Base-by-base conservation (phyloP, 257 asterid species). In the Agastache rugosa region DNA sequence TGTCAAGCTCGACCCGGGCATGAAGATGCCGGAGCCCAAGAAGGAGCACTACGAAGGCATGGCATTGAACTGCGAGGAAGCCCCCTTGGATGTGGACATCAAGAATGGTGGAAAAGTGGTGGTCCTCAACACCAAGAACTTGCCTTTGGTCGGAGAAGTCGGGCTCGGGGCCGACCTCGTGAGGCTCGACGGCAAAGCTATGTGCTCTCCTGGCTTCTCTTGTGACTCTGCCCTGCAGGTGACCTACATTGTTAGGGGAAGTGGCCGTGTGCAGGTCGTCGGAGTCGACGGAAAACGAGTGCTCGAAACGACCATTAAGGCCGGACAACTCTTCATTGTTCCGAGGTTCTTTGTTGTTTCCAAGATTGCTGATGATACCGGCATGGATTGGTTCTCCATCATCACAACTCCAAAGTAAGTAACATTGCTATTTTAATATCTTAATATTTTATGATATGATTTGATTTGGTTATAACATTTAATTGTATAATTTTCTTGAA, bases 181-280 rank as follows among this genome's bases (percentile, higher is more conserved):
- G 58, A 83, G 93, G 77, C 79, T 93, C n/a, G 59, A 82, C 6
- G 98, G 96, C 22, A 80, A 72, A 41, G 92, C 98, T 2, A 91
- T 91, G 97, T 93, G 97, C 64, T 91, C 97, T 35, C 98, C 98
- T 0, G 97, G 97, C 17, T 91, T 93, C 82, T 89, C 98, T 0
- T 88, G 96, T 53, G 96, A 93, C 78, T 91, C 96, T 1, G 98
- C 98, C n/a, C 67, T 86, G 71, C 98, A 91, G 85, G 98, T 93
- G 12, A 93, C 98, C 6, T 89, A 88, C 80, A 83, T 93, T 74
- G 95, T 88, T 2, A 76, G 93, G 77, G 98, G 97, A 8, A 87
- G 96, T 16, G 96, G 97, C 53, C 86, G 96, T 29, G 96, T 69
- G 25, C 93, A 91, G 80, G 89, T 91, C 8, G 97, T 93, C 6